Evolutionary conservation across 1,139 yeast genomes (phyloP), one percentile per base, ranked within the genome.

Genomic region (Protomyces lactucae-debilis): DNA sequence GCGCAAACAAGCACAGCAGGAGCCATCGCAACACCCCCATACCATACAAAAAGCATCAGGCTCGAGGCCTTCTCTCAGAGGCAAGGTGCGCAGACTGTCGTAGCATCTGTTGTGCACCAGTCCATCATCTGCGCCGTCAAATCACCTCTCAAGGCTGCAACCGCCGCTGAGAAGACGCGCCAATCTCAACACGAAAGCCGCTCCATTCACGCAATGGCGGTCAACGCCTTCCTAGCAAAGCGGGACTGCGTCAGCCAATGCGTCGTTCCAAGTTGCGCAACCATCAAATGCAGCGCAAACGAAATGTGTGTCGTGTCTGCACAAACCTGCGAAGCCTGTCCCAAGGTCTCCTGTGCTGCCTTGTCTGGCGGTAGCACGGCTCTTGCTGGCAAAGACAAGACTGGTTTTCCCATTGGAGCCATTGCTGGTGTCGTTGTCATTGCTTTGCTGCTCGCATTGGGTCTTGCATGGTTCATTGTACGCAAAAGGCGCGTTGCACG

Each of bases 221-320:
- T 28, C 9, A 9, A 16, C 46, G 18, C 46, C 18, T n/a, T 46
- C 23, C 32, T 28, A 28, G 25, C 40, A 25, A 57, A 52, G 40
- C 61, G 61, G n/a, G 55, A 52, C 9, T 59, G 63, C 36, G 63
- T 59, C 28, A 32, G 56, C 21, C 25, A 43, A 14, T 59, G 63
- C 55, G 45, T 59, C 35, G 63, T 59, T 1, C 63, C 63, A 2
- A 28, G n/a, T 14, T 59, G 63, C 52, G 43, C 52, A 12, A 52
- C 63, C 6, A 52, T 59, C 23, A n/a, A 21, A 9, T 59, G 63
- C 36, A 39, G 52, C 37, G 45, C 57, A 14, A 10, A 10, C 40
- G 57, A 59, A 32, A 28, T 48, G 10, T 59, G 63, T 23, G 46
- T 59, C 3, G 43, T 59, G n/a, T 51, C 56, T 25, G 43, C 63